Conservation (phyloP, 2,329 filamentous ascomycete species). For the Decorospora gaudefroyi region DNA sequence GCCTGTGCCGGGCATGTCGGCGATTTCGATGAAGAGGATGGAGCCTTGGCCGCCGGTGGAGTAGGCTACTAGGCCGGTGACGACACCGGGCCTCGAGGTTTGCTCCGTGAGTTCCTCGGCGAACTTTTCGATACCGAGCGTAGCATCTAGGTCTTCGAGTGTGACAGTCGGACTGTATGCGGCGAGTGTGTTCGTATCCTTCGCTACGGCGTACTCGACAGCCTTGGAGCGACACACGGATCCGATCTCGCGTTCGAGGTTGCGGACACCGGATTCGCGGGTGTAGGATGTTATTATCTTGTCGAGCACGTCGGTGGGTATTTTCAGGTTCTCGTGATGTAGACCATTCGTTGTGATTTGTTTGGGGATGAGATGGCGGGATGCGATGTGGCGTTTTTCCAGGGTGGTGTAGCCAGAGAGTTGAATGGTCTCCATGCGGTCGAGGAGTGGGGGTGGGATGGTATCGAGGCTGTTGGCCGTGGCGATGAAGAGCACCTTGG, state of each 20-base stretch:
- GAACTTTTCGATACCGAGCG: constrained; percentile 89
- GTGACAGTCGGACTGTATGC: constrained; percentile 75
- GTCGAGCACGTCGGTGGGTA: constrained; percentile 83
- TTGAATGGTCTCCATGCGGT: constrained; percentile 95
- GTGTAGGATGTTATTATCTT: constrained; percentile 97
- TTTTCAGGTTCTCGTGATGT: constrained; percentile 70
- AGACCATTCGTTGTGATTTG: constrained; percentile 92
- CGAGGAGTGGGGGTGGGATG: constrained; percentile 88
- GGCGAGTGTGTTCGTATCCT: constrained; percentile 67
- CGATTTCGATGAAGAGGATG: constrained; percentile 97
- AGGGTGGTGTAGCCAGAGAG: constrained; percentile 95
- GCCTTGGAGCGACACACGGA: constrained; percentile 85
- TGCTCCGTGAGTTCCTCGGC: constrained; percentile 95
- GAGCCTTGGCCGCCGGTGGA: constrained; percentile 89
- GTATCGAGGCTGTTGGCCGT: constrained; percentile 95
- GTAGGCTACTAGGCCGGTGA: constrained; percentile 95
- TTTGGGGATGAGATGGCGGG: constrained; percentile 92
- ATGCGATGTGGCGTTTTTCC: constrained; percentile 94
- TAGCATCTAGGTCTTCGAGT: constrained; percentile 81
- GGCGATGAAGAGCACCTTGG: constrained; percentile 95
- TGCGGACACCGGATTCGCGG: constrained; percentile 92
- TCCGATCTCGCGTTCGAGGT: constrained; percentile 92
- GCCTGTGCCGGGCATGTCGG: constrained; percentile 92
- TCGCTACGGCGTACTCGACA: constrained; percentile 89
- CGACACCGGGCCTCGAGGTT: constrained; percentile 79